Evolutionary conservation across 257 asterid species (phyloP).

Genomic region (Primulina huaijiensis): DNA sequence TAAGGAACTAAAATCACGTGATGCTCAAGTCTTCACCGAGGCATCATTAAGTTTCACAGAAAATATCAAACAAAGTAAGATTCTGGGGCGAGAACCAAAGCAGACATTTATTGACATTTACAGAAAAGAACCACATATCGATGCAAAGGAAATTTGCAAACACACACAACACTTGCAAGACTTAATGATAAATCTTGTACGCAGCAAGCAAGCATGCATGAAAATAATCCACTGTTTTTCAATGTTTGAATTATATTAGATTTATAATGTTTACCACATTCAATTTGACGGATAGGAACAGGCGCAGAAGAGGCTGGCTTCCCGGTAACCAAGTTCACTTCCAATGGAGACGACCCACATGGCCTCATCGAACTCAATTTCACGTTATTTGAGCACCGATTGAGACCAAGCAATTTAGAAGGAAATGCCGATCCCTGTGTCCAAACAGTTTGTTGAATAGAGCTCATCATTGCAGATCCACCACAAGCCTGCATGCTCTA

Average conservation of each 20-base stretch:
- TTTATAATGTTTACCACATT: slow-evolving; percentile 34
- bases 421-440: slow-evolving; percentile 39
- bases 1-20: background rate
- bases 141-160: background rate
- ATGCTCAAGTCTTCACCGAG: background rate
- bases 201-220: background rate
- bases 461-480: slow-evolving; percentile 54
- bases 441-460: slow-evolving; percentile 55
- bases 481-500: slow-evolving; percentile 53
- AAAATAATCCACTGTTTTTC: background rate
- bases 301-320: slow-evolving; percentile 56
- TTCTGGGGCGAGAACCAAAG: background rate
- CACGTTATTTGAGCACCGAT: slow-evolving; percentile 34
- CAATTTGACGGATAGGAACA: slow-evolving; percentile 47
- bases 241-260: background rate
- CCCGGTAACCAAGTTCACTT: slow-evolving; percentile 65
- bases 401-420: slow-evolving; percentile 33
- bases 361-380: slow-evolving; percentile 41
- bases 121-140: background rate
- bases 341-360: slow-evolving; percentile 51
- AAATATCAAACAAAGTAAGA: background rate
- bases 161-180: background rate
- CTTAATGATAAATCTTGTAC: background rate
- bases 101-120: background rate
- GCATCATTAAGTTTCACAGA: background rate